phyloP scores from a whole-genome alignment of 495 filamentous ascomycete species.

The Neurospora sp. region DNA sequence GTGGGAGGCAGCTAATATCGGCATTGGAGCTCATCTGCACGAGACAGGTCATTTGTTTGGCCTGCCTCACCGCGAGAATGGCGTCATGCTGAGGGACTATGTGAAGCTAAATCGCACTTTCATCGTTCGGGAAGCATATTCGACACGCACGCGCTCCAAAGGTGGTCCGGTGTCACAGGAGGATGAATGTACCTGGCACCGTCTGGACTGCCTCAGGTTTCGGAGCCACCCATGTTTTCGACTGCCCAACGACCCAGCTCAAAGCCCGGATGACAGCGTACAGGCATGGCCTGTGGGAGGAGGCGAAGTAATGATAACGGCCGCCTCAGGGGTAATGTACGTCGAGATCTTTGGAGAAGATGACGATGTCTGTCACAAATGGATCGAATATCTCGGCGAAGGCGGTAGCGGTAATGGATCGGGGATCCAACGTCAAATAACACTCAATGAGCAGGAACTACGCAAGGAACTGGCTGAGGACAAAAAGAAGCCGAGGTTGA shows the following conservation, averaged over 20 bases:
- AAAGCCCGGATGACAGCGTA: conserved; percentile 62
- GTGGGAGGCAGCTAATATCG: conserved; percentile 86
- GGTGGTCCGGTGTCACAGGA: conserved; percentile 62
- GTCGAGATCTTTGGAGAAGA: conserved; percentile 71
- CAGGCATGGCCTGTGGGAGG: conserved; percentile 83
- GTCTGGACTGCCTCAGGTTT: conserved; percentile 78
- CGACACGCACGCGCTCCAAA: conserved; percentile 71
- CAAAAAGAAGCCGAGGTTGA: conserved; percentile 60
- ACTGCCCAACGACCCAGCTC: conserved; percentile 62
- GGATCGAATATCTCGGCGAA: conserved; percentile 67
- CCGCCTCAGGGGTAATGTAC: conserved; percentile 69
- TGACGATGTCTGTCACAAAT: conserved; percentile 62
- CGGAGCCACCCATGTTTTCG: conserved; percentile 86
- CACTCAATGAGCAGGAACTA: conserved; percentile 66
- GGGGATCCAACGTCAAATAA: conserved; percentile 56
- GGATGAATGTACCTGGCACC: conserved; percentile 83
- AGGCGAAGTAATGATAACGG: conserved; percentile 69
- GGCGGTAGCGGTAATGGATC: conserved; percentile 21
- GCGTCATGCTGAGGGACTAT: conserved; percentile 85
- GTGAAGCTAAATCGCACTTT: conserved; percentile 76
- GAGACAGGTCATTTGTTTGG: conserved; percentile 82
- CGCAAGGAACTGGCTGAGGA: conserved; percentile 58
- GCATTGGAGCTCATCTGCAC: conserved; percentile 85
- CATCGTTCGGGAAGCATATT: conserved; percentile 65
- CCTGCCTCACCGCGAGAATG: conserved; percentile 76